Percentiles rank a stretch among this genome's conserved stretches.
Conservation (phyloP, 352 stramenopile genomes). For the Pythium dissotocum region DNA sequence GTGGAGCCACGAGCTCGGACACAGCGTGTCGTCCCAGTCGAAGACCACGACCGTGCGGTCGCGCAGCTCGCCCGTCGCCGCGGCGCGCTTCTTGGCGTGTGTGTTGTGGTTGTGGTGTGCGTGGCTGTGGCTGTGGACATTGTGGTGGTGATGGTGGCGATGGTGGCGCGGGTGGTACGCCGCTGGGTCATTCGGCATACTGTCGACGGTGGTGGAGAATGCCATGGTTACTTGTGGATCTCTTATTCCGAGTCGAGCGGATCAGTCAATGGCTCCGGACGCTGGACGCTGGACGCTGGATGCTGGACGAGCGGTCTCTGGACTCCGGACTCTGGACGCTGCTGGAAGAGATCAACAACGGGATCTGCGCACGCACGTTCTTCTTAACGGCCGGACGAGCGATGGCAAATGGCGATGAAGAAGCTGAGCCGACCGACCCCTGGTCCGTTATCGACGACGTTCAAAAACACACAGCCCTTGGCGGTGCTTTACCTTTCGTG, state of each 20-base stretch:
- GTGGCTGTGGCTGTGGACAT: constrained; percentile 17
- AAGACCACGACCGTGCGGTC: constrained; percentile 87
- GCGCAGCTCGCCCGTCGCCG: constrained; percentile 35
- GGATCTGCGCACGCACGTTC: constrained; percentile 26
- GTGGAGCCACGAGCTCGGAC: constrained; percentile 83
- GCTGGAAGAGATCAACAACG: neutral
- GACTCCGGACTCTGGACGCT: neutral
- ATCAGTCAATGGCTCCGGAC: constrained; percentile 12
- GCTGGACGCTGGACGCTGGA: constrained; percentile 8
- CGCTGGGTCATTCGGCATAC: constrained; percentile 19
- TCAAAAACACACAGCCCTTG: constrained; percentile 22
- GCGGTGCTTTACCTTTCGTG: constrained; percentile 5
- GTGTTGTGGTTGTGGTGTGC: constrained; percentile 9
- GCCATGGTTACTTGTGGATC: constrained; percentile 21
- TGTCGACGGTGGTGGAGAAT: constrained; percentile 33
- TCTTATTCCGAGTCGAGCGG: neutral
- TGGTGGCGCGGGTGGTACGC: constrained; percentile 18
- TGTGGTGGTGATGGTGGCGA: constrained; percentile 15
- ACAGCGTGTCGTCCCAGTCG: constrained; percentile 90
- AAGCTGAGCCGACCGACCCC: constrained; percentile 4
- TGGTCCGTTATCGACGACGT: constrained; percentile 16
- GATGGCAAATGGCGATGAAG: constrained; percentile 14
- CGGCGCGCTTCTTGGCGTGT: constrained; percentile 24
- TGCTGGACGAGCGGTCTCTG: constrained; percentile 3
- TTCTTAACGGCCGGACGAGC: constrained; percentile 19